phyloP scores from a whole-genome alignment of 2,329 filamentous ascomycete genomes.

The Scleromitrula shiraiana region DNA sequence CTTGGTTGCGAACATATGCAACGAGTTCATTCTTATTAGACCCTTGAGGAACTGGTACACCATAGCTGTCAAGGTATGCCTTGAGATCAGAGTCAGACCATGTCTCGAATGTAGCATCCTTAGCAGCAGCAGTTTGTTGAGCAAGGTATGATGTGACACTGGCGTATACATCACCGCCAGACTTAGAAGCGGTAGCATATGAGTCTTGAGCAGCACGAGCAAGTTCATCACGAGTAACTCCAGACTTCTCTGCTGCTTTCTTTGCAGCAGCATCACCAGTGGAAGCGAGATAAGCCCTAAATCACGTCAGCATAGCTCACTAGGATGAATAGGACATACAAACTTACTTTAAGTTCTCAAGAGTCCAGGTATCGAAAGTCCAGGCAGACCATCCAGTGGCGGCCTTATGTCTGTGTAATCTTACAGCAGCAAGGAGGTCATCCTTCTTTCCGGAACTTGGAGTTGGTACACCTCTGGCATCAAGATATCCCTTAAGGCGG shows the following conservation, averaged over 20 bases:
- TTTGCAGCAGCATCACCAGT: constrained; percentile 48
- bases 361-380: constrained; percentile 72
- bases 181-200: constrained; percentile 51
- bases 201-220: constrained; percentile 54
- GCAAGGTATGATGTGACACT: constrained; percentile 65
- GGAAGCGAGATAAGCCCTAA: constrained; percentile 39
- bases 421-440: constrained; percentile 66
- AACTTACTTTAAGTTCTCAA: constrained; percentile 57
- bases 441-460: constrained; percentile 65
- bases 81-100: constrained; percentile 63
- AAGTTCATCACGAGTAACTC: constrained; percentile 65
- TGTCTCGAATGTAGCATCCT: constrained; percentile 59
- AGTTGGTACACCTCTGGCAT: constrained; percentile 67
- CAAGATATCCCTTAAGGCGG: constrained; percentile 69
- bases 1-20: constrained; percentile 63
- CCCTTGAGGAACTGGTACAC: constrained; percentile 39
- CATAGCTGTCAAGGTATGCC: constrained; percentile 72
- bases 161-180: constrained; percentile 51
- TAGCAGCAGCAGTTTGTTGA: constrained; percentile 55
- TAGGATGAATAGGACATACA: neutral
- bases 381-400: constrained; percentile 60
- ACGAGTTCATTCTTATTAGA: constrained; percentile 53
- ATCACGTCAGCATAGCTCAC: neutral
- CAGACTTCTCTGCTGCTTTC: constrained; percentile 53
- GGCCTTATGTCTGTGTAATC: constrained; percentile 64